These are phyloP conservation scores for Globisporangium ultimum DNA, from an alignment of 352 stramenopile genomes.

Conservation along the genomic window DNA sequence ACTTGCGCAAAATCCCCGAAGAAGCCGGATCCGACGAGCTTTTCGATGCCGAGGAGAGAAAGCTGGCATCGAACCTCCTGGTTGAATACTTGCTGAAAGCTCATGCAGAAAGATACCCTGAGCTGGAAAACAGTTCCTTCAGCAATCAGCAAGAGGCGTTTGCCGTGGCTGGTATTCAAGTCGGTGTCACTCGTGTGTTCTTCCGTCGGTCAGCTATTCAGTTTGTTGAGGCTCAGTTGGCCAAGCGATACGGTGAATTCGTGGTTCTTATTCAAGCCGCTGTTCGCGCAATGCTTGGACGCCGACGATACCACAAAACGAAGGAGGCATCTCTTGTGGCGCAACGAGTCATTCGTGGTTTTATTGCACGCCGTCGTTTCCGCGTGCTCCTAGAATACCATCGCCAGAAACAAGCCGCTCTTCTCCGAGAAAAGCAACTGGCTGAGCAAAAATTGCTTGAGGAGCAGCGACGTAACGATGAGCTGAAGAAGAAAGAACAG, in stretches of 20 bases:
- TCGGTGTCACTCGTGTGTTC: constrained; percentile 78
- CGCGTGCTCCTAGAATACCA: constrained; percentile 47
- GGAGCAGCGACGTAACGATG: constrained; percentile 24
- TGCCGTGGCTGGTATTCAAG: constrained; percentile 65
- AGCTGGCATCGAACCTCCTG: constrained; percentile 47
- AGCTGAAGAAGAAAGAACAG: constrained; percentile 16
- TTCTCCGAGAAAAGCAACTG: constrained; percentile 35
- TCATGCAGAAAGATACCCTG: constrained; percentile 64
- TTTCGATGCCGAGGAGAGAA: constrained; percentile 55
- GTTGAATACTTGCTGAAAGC: constrained; percentile 68
- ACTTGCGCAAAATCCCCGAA: constrained; percentile 64
- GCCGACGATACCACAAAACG: constrained; percentile 46
- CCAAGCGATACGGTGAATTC: constrained; percentile 84
- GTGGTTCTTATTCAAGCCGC: constrained; percentile 80
- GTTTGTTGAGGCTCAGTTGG: constrained; percentile 81
- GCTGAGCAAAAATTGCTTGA: constrained; percentile 31
- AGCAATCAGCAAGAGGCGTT: constrained; percentile 41
- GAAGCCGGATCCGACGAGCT: constrained; percentile 38
- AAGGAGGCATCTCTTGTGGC: constrained; percentile 36
- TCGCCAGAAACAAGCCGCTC: constrained; percentile 35
- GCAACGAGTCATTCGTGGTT: constrained; percentile 66
- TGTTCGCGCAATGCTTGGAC: constrained; percentile 55
- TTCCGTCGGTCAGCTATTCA: constrained; percentile 83
- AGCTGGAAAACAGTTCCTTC: constrained; percentile 28
- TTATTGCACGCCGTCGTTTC: constrained; percentile 56